These are phyloP conservation scores for Ceratocystis eucalypticola DNA, from an alignment of 2,329 filamentous ascomycete species.

Conservation along the genomic window DNA sequence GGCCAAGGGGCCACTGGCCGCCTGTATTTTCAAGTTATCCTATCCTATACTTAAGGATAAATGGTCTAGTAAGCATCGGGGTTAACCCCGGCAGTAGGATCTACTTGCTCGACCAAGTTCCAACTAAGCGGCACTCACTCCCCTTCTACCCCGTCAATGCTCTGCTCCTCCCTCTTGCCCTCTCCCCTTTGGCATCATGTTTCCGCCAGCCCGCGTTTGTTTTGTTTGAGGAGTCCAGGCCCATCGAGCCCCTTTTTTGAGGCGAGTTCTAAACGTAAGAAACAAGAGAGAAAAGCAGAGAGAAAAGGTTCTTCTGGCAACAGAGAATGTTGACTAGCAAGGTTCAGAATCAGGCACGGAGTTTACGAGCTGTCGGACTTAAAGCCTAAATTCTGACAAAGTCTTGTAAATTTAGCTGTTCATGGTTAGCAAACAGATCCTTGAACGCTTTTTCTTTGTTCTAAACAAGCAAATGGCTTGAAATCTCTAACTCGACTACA, in stretches of 20 bases:
- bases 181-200: not conserved
- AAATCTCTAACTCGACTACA: not conserved
- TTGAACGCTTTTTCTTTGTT: not conserved
- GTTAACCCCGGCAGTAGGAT: not conserved
- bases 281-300: not conserved
- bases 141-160: not conserved
- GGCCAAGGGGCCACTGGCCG: not conserved
- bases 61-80: not conserved
- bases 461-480: not conserved
- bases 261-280: not conserved
- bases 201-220: not conserved
- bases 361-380: not conserved
- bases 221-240: not conserved
- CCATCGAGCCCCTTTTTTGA: not conserved
- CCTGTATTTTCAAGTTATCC: not conserved
- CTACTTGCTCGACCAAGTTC: not conserved
- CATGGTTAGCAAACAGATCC: not conserved
- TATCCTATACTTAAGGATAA: no score
- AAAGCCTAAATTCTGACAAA: not conserved
- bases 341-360: not conserved
- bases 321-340: not conserved
- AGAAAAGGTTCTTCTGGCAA: not conserved
- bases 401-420: not conserved
- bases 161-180: not conserved
- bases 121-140: not conserved